Evolutionary conservation across 257 asterid species (phyloP).

Genomic region (Fraxinus quadrangulata): DNA sequence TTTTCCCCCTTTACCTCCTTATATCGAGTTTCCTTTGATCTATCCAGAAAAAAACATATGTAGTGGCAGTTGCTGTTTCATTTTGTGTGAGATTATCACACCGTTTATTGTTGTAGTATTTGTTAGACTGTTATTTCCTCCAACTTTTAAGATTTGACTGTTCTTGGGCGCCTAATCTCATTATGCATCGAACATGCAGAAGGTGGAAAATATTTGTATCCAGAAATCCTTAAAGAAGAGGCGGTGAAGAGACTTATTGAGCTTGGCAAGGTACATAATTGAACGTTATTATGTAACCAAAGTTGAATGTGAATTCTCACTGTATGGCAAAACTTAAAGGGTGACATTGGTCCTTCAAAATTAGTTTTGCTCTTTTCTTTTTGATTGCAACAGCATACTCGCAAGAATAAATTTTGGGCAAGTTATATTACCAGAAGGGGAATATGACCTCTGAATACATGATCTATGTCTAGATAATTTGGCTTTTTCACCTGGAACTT

Average conservation of each 20-base stretch:
- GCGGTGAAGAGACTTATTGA: slow-evolving; percentile 74
- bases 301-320: slow-evolving; percentile 4
- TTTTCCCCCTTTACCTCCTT: background rate
- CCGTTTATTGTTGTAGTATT: background rate
- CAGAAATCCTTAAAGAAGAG: slow-evolving; percentile 70
- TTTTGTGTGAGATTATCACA: background rate
- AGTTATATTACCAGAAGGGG: too few species aligned
- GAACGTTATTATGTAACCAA: slow-evolving; percentile 11
- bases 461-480: too few species aligned
- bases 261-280: slow-evolving; percentile 72
- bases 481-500: too few species aligned
- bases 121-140: background rate
- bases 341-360: background rate
- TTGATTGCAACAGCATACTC: too few species aligned
- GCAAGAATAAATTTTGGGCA: too few species aligned
- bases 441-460: too few species aligned
- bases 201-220: slow-evolving; percentile 36
- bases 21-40: background rate
- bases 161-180: slow-evolving; percentile 12
- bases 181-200: slow-evolving; percentile 46
- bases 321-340: slow-evolving; percentile 7
- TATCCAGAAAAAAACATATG: too few species aligned
- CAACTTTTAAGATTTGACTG: background rate
- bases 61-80: background rate
- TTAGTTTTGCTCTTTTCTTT: too few species aligned